phyloP scores from a whole-genome alignment of 176 grass and related monocot species.

The maize (Zea mays) region DNA sequence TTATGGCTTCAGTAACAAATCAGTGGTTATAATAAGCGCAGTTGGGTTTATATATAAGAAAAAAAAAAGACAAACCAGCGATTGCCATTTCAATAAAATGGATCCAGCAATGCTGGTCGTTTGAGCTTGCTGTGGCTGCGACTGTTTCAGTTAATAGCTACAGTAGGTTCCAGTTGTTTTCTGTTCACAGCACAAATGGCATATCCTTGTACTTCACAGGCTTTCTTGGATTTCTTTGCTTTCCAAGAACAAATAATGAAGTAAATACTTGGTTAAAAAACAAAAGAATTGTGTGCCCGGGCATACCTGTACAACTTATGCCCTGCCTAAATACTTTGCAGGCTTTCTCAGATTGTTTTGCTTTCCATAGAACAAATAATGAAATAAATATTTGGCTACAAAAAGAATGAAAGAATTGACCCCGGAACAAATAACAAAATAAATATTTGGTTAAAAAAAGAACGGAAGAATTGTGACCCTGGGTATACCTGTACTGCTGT shows the following conservation, averaged over 20 bases:
- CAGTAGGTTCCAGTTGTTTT: background rate
- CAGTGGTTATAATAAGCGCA: background rate
- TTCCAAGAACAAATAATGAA: constrained; percentile 34
- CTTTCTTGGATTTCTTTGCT: background rate
- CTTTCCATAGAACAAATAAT: constrained; percentile 33
- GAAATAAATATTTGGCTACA: constrained; percentile 5
- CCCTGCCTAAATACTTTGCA: constrained; percentile 9
- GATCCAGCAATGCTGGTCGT: background rate
- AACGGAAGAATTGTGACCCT: constrained; percentile 36
- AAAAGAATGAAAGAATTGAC: constrained; percentile 39
- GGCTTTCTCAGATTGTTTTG: background rate
- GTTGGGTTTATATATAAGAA: background rate
- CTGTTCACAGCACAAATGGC: background rate
- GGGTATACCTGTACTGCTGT: constrained; percentile 24
- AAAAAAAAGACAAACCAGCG: background rate
- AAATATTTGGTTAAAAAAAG: constrained; percentile 3
- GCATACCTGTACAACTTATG: constrained; percentile 39
- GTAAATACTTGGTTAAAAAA: background rate
- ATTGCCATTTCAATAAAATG: background rate
- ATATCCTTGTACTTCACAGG: constrained; percentile 9
- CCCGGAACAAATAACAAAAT: constrained; percentile 36
- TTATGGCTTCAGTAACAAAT: background rate
- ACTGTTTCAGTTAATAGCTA: too few relatives aligned
- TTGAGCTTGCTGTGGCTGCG: too few relatives aligned
- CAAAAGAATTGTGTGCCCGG: constrained; percentile 36